Evolutionary conservation across 2,329 filamentous ascomycete species (phyloP).

Genomic region (Graphiopsis chlorocephala): DNA sequence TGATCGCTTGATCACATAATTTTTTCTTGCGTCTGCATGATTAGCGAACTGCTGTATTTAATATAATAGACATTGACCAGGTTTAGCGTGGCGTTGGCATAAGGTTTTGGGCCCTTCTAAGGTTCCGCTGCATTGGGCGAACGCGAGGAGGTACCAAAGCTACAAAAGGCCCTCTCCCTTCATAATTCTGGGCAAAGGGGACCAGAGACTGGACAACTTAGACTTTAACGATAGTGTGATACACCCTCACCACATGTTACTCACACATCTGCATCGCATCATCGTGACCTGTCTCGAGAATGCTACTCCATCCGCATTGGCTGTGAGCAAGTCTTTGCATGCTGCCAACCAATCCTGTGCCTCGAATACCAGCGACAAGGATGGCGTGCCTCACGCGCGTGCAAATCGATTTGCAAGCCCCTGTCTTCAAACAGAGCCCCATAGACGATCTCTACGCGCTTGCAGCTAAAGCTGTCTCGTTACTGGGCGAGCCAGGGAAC

Average conservation of each 20-base stretch:
- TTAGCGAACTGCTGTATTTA: neutral
- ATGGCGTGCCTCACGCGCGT: neutral
- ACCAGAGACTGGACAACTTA: neutral
- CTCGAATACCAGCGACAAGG: neutral
- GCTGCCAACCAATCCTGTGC: neutral
- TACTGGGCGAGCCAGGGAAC: neutral
- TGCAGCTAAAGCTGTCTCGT: conserved; percentile 8
- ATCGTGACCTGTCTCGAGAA: no score
- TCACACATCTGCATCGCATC: neutral
- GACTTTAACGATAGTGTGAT: neutral
- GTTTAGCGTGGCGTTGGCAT: conserved; percentile 6
- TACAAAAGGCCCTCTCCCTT: neutral
- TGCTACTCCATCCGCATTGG: neutral
- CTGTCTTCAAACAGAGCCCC: neutral
- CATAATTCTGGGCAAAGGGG: neutral
- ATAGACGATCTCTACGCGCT: conserved; percentile 4
- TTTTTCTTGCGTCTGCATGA: neutral
- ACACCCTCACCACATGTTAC: neutral
- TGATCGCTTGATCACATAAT: neutral
- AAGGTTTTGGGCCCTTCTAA: neutral
- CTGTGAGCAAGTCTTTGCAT: neutral
- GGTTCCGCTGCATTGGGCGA: neutral
- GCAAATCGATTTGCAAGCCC: neutral
- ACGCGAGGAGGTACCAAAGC: neutral
- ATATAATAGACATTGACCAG: neutral